Conservation (phyloP, 2,329 filamentous ascomycete genomes). For the Cryoendolithus antarcticus region DNA sequence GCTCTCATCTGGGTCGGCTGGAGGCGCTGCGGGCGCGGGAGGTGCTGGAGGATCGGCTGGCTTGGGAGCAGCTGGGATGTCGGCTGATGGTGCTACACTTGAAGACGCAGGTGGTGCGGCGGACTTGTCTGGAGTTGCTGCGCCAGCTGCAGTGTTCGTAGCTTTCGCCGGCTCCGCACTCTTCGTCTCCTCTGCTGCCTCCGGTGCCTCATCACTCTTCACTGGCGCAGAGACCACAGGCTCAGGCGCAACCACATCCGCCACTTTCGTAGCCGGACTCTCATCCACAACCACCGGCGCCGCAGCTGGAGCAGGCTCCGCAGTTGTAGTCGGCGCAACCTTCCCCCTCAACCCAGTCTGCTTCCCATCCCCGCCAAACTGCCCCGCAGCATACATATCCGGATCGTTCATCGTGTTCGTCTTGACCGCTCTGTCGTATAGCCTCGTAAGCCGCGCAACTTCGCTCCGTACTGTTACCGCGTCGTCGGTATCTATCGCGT, state of each 20-base stretch:
- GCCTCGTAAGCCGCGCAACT: constrained; percentile 22
- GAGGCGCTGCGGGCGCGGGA: background rate
- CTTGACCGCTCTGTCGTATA: constrained; percentile 28
- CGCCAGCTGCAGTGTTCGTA: background rate
- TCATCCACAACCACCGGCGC: constrained; percentile 1
- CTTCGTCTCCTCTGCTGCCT: constrained; percentile 1
- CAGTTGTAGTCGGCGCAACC: constrained; percentile 7
- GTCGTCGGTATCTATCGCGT: constrained; percentile 33
- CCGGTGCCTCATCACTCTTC: background rate
- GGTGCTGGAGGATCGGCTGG: background rate
- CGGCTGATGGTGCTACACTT: background rate
- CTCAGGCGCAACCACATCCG: constrained; percentile 20
- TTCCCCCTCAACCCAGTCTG: constrained; percentile 14
- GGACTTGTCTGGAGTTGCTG: background rate
- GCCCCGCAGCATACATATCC: constrained; percentile 26
- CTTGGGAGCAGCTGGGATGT: background rate
- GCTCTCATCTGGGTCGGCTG: constrained; percentile 4
- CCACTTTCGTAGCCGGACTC: constrained; percentile 6
- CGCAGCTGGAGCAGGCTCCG: constrained; percentile 7
- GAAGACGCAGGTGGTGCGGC: background rate
- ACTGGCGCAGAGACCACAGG: background rate
- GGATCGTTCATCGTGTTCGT: constrained; percentile 29
- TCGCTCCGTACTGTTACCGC: constrained; percentile 30
- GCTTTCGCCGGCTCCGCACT: background rate
- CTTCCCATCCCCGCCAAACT: constrained; percentile 12